Evolutionary conservation across 228 moss, liverwort and hornwort species (phyloP), one percentile per base, ranked within the genome.

Genomic region (Sphagnum magellanicum): DNA sequence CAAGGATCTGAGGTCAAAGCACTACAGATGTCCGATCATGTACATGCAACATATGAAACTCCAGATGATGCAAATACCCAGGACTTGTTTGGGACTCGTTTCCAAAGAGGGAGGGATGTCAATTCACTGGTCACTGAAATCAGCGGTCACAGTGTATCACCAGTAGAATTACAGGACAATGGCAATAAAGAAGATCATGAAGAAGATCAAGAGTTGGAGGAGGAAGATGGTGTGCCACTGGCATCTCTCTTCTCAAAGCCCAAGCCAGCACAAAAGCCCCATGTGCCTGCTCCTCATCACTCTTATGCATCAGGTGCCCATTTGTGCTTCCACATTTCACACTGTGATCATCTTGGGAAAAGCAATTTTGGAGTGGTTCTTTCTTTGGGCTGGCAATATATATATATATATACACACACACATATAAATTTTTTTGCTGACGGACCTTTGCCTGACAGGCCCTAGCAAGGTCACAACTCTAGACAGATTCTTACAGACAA

Each of bases 401-500:
- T 55, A 12, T 55, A 55, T 12, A 55, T 55, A 8, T 8, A 8
- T 0, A 55, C 12, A 55, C 1, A 12, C 4, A 8, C 55, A 55
- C 1, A 55, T 3, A 55, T 1, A 12, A 12, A 3, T 55, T 55
- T 55, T 55, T 55, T 8, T 55, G 55, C 55, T 55, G 55, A 8
- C 10, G 4, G 49, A 48, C 47, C 4, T 6, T 47, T 13, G 13
- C 61, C 69, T 75, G 63, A 70, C 81, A 87, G 87, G 74, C 69
- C 63, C 58, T 61, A 77, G 72, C 12, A 81, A 72, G 63, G 57
- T 82, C 63, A 52, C 79, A 63, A 84, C 89, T 8, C 81, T 98
- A n/a, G 98, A 94, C 77, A 74, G 78, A 16, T 94, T 80, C 75
- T 67, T 98, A 75, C 50, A 61, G 15, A 91, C 74, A 61, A 50